Base-by-base conservation (phyloP, 2,329 filamentous ascomycete genomes). In the Colletotrichum tropicicola region DNA sequence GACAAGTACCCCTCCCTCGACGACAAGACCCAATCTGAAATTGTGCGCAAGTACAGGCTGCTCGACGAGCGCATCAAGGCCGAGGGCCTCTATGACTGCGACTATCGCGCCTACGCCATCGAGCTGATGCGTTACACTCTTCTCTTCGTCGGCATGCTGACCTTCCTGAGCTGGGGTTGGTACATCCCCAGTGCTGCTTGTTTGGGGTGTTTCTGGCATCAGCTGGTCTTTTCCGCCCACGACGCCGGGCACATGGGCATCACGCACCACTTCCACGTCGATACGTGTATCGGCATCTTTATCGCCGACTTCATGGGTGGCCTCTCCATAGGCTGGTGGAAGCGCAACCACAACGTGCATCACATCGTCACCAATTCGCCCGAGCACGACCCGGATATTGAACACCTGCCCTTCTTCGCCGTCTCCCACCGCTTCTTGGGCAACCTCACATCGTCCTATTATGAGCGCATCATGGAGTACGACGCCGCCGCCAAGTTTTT, bases 231-330 rank as follows among this genome's bases (percentile, higher is more conserved):
- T 74, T 91, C 91, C 1, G 96, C 93, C 66, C 96, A 99, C 77
- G 96, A 99, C 82, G 93, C 95, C 53, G 94, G 93, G 6, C 96
- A 99, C 78, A 97, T 98, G 91, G 96, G 93, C 69, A 97, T 99
- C 71, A 99, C 96, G 2, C 95, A 98, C 78, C 85, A 91, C 74
- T 98, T 95, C 75, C 89, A 92, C 52, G 79, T 89, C 37, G 96
- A 99, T 77, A 91, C 91, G 2, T 84, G 91, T 51, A 93, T 99
- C 67, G 95, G 93, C 51, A 97, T 98, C 73, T 80, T 97, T 68
- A 91, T 98, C 72, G 94, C 94, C 56, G 92, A 97, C 75, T 98
- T 91, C 71, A 81, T 96, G 19, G 96, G 96, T 37, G 96, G 96
- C 0, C 80, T 99, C 32, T 97, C 93, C 25, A 80, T 97, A 57